Evolutionary conservation across 495 filamentous ascomycete genomes (phyloP).

Genomic region (Aspergillus incahuasiensis): DNA sequence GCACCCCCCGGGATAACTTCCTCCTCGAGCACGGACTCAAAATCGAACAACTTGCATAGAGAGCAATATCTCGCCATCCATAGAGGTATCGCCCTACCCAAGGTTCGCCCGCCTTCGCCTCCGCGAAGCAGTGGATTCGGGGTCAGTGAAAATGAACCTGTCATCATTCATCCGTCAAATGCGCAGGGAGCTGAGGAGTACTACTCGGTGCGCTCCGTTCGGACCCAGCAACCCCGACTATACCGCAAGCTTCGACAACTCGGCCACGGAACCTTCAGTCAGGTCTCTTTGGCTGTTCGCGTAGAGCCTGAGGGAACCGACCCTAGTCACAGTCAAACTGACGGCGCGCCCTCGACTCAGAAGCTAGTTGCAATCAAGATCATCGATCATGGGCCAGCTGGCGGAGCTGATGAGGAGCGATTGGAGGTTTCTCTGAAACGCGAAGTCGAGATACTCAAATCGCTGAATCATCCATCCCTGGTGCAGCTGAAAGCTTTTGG

Average conservation of each 20-base stretch:
- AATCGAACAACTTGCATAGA: slow-evolving; percentile 61
- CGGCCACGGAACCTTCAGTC: slow-evolving; percentile 93
- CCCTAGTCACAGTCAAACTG: slow-evolving; percentile 29
- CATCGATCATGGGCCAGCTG: slow-evolving; percentile 88
- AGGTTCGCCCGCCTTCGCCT: slow-evolving; percentile 66
- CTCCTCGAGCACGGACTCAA: slow-evolving; percentile 37
- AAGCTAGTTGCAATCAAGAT: slow-evolving; percentile 91
- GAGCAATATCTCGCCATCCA: slow-evolving; percentile 76
- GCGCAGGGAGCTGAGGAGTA: slow-evolving; percentile 30
- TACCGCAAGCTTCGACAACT: slow-evolving; percentile 77
- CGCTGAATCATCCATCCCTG: slow-evolving; percentile 80
- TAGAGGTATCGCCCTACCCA: slow-evolving; percentile 59
- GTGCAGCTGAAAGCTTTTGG: slow-evolving; percentile 86
- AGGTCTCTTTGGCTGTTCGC: slow-evolving; percentile 80
- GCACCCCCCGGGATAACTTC: slow-evolving; percentile 36
- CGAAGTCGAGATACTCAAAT: slow-evolving; percentile 88
- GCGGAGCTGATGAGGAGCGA: slow-evolving; percentile 82
- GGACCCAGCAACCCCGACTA: slow-evolving; percentile 39
- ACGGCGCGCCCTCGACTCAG: slow-evolving; percentile 49
- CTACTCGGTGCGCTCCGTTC: slow-evolving; percentile 43
- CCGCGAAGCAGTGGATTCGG: slow-evolving; percentile 54
- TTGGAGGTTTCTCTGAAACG: slow-evolving; percentile 89
- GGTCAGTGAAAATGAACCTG: slow-evolving; percentile 28
- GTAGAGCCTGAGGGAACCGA: slow-evolving; percentile 32
- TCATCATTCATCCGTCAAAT: slow-evolving; percentile 22